Base-by-base conservation (phyloP, 2,329 filamentous ascomycete species). In the Colletotrichum tabaci region DNA sequence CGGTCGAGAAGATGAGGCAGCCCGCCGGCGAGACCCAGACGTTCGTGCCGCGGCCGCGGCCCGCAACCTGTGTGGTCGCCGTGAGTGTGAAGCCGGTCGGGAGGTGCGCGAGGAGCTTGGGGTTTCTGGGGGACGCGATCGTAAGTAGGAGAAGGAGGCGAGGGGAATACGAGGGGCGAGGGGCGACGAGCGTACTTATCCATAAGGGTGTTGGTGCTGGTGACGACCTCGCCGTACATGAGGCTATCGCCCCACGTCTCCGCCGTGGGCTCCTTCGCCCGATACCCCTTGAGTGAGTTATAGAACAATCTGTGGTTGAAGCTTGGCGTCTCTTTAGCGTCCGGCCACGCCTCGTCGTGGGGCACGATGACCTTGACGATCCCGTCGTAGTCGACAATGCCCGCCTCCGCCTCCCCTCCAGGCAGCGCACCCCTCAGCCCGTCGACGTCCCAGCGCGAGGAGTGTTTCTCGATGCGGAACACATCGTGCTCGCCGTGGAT, bases 21-120 rank as follows among this genome's bases (percentile, higher is more conserved):
- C 96, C 96, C 0, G 93, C 89, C 0, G 96, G 96, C 0, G 95
- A 94, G 5, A 99, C 91, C 96, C 96, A 99, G 71, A 98, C 94
- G 77, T 99, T 99, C 42, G 89, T 91, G 4, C 96, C 96, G 12
- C 96, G 92, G 9, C 96, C 96, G 47, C 96, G 91, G 9, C 92
- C 96, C 0, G 95, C 94, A 8, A 98, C 87, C 80, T 98, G 96
- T 0, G 93, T 94, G 0, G 95, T 96, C 1, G 96, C 96, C 0
- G 93, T 92, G 13, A 94, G 87, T 0, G 95, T 97, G 79, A 98
- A 95, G n/a, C 96, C 96, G 0, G 89, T 91, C 0, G 95, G 94
- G 0, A 98, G 87, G 55, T 88, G 90, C 6, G 91, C 88, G 46
- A 98, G 89, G 30, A 98, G 85, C 40, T 90, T 90, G 0, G 91